Conservation (phyloP, 257 asterid species). For the Ophiorrhiza pumila region DNA sequence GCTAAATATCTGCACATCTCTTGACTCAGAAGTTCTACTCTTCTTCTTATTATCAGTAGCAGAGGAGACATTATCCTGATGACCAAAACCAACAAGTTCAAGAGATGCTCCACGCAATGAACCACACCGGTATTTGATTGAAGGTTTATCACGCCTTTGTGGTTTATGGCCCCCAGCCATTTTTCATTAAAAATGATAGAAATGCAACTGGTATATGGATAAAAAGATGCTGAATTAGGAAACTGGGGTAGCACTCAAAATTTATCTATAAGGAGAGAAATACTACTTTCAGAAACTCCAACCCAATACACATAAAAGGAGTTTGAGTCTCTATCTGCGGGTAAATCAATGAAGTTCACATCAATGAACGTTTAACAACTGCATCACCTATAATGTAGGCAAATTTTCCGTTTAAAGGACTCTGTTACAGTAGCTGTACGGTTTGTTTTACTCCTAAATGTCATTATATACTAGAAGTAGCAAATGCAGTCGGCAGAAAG, state of each 20-base stretch:
- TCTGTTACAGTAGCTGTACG: neutral
- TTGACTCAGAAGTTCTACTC: conserved; percentile 27
- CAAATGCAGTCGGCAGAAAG: neutral
- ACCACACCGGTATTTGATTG: conserved; percentile 40
- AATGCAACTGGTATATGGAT: conserved; percentile 21
- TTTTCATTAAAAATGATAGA: conserved; percentile 4
- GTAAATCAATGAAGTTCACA: neutral
- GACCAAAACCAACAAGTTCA: conserved; percentile 42
- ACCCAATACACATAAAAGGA: neutral
- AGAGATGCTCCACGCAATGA: conserved; percentile 35
- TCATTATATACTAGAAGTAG: neutral
- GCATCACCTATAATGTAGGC: neutral
- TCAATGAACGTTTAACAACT: neutral
- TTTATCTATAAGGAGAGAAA: neutral
- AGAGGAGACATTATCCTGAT: conserved; percentile 20
- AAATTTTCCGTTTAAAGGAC: neutral
- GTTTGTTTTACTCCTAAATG: neutral
- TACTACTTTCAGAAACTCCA: neutral
- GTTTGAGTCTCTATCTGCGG: neutral
- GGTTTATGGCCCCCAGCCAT: conserved; percentile 47
- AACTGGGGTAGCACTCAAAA: neutral
- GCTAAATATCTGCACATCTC: conserved; percentile 49
- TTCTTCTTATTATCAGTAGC: conserved; percentile 35
- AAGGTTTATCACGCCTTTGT: conserved; percentile 37
- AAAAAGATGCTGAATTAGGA: neutral